phyloP scores from a whole-genome alignment of 176 grass and related monocot species.

The Raddia guianensis region DNA sequence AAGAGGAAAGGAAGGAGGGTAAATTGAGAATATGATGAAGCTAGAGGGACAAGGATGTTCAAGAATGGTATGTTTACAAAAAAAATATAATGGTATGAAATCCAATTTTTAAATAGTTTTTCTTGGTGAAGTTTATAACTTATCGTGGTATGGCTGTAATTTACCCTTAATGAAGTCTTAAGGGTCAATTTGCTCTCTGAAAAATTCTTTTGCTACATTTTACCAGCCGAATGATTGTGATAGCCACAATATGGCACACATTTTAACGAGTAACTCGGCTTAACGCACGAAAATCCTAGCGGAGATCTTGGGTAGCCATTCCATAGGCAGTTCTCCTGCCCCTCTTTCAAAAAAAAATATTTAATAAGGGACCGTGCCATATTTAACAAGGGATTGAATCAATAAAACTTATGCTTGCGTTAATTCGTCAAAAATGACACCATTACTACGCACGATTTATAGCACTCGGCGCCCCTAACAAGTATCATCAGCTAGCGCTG shows the following conservation, averaged over 20 bases:
- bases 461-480: background rate
- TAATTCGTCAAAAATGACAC: slow-evolving; percentile 31
- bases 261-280: background rate
- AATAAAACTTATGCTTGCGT: slow-evolving; percentile 40
- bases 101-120: no score
- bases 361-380: background rate
- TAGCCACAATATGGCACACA: background rate
- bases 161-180: background rate
- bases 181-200: background rate
- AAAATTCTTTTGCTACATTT: background rate
- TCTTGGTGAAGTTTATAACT: no score
- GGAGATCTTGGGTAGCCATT: slow-evolving; percentile 7
- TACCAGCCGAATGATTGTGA: background rate
- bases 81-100: no score
- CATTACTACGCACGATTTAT: background rate
- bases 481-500: slow-evolving; percentile 39
- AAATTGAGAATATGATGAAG: no score
- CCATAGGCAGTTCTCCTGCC: no score
- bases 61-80: no score
- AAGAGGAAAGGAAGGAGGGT: no score
- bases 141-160: no score
- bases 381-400: background rate
- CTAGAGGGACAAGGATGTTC: no score
- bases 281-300: background rate
- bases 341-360: no score